These are phyloP conservation scores for Ampelocalamus luodianensis DNA, from an alignment of 176 grass and related monocot genomes.

Conservation along the genomic window DNA sequence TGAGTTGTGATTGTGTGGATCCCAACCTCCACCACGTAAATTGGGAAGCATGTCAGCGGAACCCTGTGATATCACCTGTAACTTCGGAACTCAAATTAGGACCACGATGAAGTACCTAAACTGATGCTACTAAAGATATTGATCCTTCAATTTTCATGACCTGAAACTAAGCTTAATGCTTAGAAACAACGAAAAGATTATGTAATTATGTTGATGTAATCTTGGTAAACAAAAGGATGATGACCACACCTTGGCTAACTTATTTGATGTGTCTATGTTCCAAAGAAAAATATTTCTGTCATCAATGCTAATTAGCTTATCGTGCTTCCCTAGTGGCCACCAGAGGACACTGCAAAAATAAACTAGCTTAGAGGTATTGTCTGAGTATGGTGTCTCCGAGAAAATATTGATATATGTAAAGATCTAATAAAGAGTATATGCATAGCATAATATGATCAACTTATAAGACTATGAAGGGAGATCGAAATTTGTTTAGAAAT, in stretches of 20 bases:
- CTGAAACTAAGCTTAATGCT: constrained; percentile 2
- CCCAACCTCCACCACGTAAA: constrained; percentile 91
- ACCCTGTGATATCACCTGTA: constrained; percentile 81
- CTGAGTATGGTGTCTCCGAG: not conserved
- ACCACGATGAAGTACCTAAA: constrained; percentile 32
- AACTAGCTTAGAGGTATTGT: constrained; percentile 34
- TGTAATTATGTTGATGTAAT: constrained; percentile 4
- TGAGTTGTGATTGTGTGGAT: constrained; percentile 87
- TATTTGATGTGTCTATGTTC: constrained; percentile 89
- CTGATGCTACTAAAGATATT: not conserved
- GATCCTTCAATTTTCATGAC: constrained; percentile 19
- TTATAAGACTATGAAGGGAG: constrained; percentile 18
- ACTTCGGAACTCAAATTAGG: constrained; percentile 33
- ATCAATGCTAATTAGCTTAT: constrained; percentile 92
- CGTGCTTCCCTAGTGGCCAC: constrained; percentile 86
- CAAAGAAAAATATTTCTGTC: constrained; percentile 91
- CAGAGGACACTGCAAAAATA: constrained; percentile 79
- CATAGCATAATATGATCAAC: constrained; percentile 29
- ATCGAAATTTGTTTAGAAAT: not conserved
- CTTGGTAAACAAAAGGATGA: constrained; percentile 30
- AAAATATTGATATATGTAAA: not conserved
- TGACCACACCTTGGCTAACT: constrained; percentile 67
- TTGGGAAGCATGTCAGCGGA: constrained; percentile 90
- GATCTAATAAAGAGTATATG: constrained; percentile 12
- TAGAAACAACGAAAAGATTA: constrained; percentile 32